phyloP scores from a whole-genome alignment of 768 basidiomycete species.

The Pisolithus sp. region DNA sequence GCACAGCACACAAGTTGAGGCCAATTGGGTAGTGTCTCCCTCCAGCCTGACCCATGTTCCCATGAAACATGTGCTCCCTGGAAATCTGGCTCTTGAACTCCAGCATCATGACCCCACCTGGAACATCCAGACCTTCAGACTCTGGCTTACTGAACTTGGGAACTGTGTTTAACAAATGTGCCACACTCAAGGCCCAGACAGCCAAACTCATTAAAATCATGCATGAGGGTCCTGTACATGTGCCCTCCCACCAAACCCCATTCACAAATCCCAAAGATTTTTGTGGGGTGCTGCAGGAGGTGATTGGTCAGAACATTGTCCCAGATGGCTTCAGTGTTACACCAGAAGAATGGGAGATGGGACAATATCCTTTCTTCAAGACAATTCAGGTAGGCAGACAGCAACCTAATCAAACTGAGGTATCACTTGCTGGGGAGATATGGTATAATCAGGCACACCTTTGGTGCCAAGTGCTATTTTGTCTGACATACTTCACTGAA shows the following conservation, averaged over 20 bases:
- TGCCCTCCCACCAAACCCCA: constrained; percentile 4
- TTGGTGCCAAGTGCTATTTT: constrained; percentile 10
- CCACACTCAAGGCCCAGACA: too few species aligned
- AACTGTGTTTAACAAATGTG: too few species aligned
- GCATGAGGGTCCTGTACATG: background rate
- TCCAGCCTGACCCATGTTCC: too few species aligned
- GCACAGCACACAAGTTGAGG: too few species aligned
- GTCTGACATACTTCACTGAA: background rate
- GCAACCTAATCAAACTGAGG: constrained; percentile 1
- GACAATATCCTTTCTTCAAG: constrained; percentile 8
- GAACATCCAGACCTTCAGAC: too few species aligned
- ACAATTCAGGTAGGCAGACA: constrained; percentile 1
- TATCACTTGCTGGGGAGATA: constrained; percentile 1
- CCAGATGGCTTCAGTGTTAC: constrained; percentile 10
- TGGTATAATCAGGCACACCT: constrained; percentile 9
- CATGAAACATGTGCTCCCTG: too few species aligned
- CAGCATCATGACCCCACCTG: too few species aligned
- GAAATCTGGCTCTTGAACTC: too few species aligned
- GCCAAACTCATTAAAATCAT: background rate
- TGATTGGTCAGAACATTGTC: background rate
- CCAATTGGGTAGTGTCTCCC: too few species aligned
- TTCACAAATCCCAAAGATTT: constrained; percentile 5
- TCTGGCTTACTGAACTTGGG: too few species aligned
- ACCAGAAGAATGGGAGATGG: constrained; percentile 11
- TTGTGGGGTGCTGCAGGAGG: background rate